These are phyloP conservation scores for Torulaspora microellipsoides DNA, from an alignment of 805 yeast genomes.

Conservation along the genomic window DNA sequence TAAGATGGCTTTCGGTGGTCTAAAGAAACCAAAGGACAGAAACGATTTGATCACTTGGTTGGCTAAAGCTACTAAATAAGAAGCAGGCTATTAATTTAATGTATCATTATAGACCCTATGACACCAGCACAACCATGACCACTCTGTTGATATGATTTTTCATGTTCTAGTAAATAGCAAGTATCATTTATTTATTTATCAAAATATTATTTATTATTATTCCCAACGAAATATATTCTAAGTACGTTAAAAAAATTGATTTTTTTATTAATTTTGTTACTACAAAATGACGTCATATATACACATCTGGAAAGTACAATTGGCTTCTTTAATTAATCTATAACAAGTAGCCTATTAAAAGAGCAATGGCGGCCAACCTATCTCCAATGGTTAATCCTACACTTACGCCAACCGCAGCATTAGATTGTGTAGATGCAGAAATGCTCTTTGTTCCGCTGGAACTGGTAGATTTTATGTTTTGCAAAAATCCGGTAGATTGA, in stretches of 20 bases:
- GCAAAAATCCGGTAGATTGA: slow-evolving; percentile 18
- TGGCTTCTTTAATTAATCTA: background rate
- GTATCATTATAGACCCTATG: slow-evolving; percentile 1
- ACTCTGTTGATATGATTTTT: slow-evolving; percentile 6
- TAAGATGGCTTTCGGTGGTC: slow-evolving; percentile 99
- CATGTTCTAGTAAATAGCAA: slow-evolving; percentile 9
- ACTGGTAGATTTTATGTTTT: slow-evolving; percentile 15
- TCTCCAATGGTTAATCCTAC: slow-evolving; percentile 9
- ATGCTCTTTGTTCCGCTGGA: slow-evolving; percentile 4
- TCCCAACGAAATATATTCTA: too few species aligned
- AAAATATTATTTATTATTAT: too few species aligned
- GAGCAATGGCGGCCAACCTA: slow-evolving; percentile 1
- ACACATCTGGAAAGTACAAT: background rate
- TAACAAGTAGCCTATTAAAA: slow-evolving; percentile 3
- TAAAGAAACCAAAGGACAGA: slow-evolving; percentile 98
- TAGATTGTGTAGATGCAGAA: slow-evolving; percentile 6
- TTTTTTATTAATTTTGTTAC: too few species aligned
- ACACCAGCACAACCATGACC: background rate
- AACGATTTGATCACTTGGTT: slow-evolving; percentile 92
- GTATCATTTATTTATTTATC: background rate
- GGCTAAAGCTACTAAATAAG: slow-evolving; percentile 47
- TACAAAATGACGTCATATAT: too few species aligned
- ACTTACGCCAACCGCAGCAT: slow-evolving; percentile 8
- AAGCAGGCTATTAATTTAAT: background rate
- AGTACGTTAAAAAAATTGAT: too few species aligned